These are phyloP conservation scores for Calonectria henricotiae DNA, from an alignment of 2,329 filamentous ascomycete species.

Conservation along the genomic window DNA sequence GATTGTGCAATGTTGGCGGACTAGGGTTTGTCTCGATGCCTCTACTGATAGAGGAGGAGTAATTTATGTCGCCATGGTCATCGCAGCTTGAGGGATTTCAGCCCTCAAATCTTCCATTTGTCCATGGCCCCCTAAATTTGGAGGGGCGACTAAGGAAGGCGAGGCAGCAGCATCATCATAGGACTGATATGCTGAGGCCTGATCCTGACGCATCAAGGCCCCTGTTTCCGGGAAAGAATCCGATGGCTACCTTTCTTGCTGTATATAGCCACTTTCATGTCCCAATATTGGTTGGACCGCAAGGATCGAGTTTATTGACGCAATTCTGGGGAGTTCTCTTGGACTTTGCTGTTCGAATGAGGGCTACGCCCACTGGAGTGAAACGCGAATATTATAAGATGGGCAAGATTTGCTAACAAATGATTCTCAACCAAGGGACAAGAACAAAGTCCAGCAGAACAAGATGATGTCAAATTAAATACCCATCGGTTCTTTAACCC, in stretches of 20 bases:
- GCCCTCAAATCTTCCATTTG: background rate
- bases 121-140: background rate
- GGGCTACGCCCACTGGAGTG: background rate
- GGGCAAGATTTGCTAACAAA: background rate
- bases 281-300: background rate
- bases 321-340: background rate
- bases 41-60: background rate
- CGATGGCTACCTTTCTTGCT: background rate
- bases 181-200: background rate
- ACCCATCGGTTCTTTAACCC: slow-evolving; percentile 12
- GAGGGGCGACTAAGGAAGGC: background rate
- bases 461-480: background rate
- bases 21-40: background rate
- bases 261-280: background rate
- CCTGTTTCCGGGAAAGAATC: background rate
- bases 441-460: background rate
- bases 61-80: background rate
- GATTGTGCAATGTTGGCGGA: background rate
- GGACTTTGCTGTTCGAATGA: background rate
- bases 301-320: background rate
- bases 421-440: no score
- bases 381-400: no score
- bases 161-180: background rate
- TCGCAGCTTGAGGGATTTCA: background rate
- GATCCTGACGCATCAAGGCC: background rate